Evolutionary conservation across 2,329 filamentous ascomycete genomes (phyloP), one percentile per base, ranked within the genome.

Genomic region (Pseudocercospora fuligena): DNA sequence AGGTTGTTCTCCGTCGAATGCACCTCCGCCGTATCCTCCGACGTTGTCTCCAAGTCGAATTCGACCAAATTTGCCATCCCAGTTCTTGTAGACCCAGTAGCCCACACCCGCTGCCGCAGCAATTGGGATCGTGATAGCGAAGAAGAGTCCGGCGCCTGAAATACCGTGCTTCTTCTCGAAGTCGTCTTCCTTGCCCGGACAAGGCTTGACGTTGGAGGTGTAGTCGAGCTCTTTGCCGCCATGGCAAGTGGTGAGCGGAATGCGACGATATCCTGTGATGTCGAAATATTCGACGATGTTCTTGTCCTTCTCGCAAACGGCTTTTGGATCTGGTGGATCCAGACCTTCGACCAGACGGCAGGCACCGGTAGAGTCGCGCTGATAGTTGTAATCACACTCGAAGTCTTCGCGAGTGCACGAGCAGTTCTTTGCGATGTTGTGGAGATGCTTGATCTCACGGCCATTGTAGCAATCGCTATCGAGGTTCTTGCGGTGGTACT

Each of bases 381-480:
- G 90, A 79, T 88, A 99, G 80, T 99, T 99, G 85, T 93, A 99
- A 77, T 96, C 94, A 80, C 95, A 99, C 85, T 99, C 95, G 77
- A 90, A 99, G 80, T 99, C 95, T 66, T 88, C 86, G 61, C 93
- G 86, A 8, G 88, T 91, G 81, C 95, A 99, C 66, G 87, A 85
- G 83, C 95, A 99, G 78, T 96, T 93, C 70, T 86, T 81, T 19
- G 82, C 82, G 71, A 92, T 89, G 71, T 86, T 86, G 79, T 94
- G 90, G 27, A 94, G 83, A 70, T 89, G 88, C 69, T 67, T 58
- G 46, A 70, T 63, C 54, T 86, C 87, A 77, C 87, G 86, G 60
- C 90, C 89, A 74, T 97, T 97, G 84, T 89, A 97, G 82, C 95
- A 99, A 57, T 90, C 82, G 21, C 85, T 84, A 16, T 89, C 88